Evolutionary conservation across 2,329 filamentous ascomycete genomes (phyloP), one percentile per base, ranked within the genome.

Genomic region (Colletotrichum siamense): DNA sequence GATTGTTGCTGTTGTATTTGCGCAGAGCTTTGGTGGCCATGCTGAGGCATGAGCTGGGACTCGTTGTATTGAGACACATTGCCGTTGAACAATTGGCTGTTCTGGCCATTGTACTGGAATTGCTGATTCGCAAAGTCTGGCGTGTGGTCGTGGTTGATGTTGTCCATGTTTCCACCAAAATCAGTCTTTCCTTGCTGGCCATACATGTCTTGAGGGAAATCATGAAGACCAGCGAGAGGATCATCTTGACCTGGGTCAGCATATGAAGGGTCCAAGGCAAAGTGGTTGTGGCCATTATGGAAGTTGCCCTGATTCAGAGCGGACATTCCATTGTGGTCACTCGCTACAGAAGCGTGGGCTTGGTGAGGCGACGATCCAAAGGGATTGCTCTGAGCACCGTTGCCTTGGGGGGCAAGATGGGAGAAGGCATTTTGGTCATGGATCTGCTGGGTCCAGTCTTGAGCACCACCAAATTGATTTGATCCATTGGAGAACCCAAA

Each of bases 361-460:
- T 78, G 77, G 39, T 77, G 76, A 28, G 77, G 63, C 13, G 76
- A 76, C 22, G 59, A 70, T n/a, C 57, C 76, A 49, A 74, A 77
- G 36, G 73, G 65, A 52, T 28, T 67, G 13, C 52, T 61, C 26
- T 77, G 73, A 68, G 83, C 85, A n/a, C 83, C 80, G 55, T 81
- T 82, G n/a, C 81, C 78, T 76, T 82, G 80, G 26, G 82, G 81
- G 84, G 85, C 79, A 84, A 86, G 79, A 81, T 84, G 76, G 79
- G 83, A 85, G 26, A 79, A 79, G 24, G 79, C 76, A 24, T 81
- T 67, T 74, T 85, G 85, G 22, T 83, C 83, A 28, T 79, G 75
- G 66, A 85, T 81, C 36, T 83, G 75, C 76, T 86, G 86, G 10
- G 82, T 78, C 86, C 86, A 87, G 44, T 82, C 73, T 70, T 86